Conservation (phyloP, 768 basidiomycete species). For the Mycena olivaceomarginata region DNA sequence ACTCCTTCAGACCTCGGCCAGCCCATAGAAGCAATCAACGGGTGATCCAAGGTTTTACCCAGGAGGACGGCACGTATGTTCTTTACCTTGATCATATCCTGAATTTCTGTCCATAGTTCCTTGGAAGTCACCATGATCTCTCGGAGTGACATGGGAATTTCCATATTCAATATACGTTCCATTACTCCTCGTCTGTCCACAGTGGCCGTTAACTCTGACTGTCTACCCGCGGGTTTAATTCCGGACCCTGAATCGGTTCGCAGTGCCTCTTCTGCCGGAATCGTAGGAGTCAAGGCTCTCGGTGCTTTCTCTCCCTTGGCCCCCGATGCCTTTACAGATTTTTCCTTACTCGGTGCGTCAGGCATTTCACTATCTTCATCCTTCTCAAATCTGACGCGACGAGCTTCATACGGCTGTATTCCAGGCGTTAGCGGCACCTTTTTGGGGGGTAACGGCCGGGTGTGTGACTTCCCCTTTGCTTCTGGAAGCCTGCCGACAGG, state of each 20-base stretch:
- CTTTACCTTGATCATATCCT: neutral
- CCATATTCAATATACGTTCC: neutral
- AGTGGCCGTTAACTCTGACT: neutral
- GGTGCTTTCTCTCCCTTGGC: no score
- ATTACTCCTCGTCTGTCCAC: neutral
- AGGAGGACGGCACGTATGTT: slow-evolving; percentile 12
- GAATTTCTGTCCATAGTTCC: neutral
- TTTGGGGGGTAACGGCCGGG: no score
- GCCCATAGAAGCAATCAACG: neutral
- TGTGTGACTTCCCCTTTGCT: no score
- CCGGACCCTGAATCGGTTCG: no score
- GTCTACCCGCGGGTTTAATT: neutral
- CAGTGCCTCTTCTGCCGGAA: neutral
- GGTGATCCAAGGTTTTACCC: neutral
- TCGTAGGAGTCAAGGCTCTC: no score
- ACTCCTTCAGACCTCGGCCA: slow-evolving; percentile 17
- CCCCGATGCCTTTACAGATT: no score
- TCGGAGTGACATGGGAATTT: neutral
- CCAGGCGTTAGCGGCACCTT: no score
- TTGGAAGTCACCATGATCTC: slow-evolving; percentile 19
- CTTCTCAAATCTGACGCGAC: no score
- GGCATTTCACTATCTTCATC: no score
- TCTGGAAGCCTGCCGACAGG: no score
- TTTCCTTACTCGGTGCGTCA: no score
- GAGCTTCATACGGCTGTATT: no score